Base-by-base conservation (phyloP, 352 stramenopile genomes). In the Phytopythium litorale region DNA sequence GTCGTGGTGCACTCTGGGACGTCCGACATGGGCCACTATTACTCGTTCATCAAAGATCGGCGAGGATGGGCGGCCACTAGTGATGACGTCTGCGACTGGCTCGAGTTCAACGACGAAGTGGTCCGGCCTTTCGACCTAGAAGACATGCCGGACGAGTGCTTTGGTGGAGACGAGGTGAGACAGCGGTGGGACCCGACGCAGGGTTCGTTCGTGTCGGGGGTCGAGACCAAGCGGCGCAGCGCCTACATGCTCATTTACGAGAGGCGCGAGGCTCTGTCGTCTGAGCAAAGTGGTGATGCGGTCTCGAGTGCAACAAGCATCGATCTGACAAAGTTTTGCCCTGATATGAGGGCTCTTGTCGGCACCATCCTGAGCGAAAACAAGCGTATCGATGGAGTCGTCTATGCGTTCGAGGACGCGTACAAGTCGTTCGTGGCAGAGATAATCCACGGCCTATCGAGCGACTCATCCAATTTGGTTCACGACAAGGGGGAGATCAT, bases 1-100 rank as follows among this genome's bases (percentile, higher is more conserved):
- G 79, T 98, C 18, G 89, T 98, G 19, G 91, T 98, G 6, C 94
- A 98, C 67, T 96, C 84, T 0, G 94, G 94, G 1, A 97, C 89
- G 21, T 81, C 88, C 0, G 89, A 98, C 57, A 96, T 83, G 53
- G 94, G 94, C 0, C 94, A 98, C 76, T 98, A 98, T 66, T 98
- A 98, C 67, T 97, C 84, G 23, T 98, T 96, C 71, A 91, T 98
- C 49, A 87, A 91, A 32, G 89, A 98, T 48, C 74, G 87, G 37
- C 25, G 19, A 2, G 4, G 21, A 9, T 48, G 70, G 9, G 42
- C 7, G 8, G 21, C 8, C 13, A 56, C 66, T 0, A 45, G 11
- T 19, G 23, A 33, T 11, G 18, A 58, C 33, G 64, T 30, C 19
- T 55, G 69, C n/a, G 52, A 62, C 16, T 98, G 94, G 94, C 76